Evolutionary conservation across 2,329 filamentous ascomycete genomes (phyloP).

Genomic region (Aspergillus puulaauensis): DNA sequence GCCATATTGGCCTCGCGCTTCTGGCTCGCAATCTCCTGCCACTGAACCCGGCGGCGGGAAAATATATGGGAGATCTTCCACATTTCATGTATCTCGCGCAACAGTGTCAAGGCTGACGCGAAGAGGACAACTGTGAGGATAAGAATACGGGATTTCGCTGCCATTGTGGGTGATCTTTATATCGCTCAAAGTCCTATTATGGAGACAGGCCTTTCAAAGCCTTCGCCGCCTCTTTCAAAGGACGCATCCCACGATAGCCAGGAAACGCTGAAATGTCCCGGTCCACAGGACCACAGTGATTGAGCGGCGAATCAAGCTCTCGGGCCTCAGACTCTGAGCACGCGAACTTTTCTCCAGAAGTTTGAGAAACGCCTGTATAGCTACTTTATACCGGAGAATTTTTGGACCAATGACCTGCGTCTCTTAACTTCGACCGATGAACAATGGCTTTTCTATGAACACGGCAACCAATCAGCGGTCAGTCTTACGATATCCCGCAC

Average conservation of each 20-base stretch:
- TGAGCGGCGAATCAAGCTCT: conserved; percentile 4
- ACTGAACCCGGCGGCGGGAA: background rate
- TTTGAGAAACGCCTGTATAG: conserved; percentile 7
- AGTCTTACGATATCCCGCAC: conserved; percentile 4
- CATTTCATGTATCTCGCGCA: conserved; percentile 5
- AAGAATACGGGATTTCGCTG: background rate
- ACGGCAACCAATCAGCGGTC: conserved; percentile 8
- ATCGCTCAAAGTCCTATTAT: background rate
- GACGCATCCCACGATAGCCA: background rate
- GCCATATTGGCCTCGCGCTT: conserved; percentile 5
- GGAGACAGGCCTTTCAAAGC: background rate
- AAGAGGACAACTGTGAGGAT: conserved; percentile 2
- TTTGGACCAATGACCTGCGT: conserved; percentile 4
- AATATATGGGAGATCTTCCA: conserved; percentile 5
- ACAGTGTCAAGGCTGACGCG: background rate
- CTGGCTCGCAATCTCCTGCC: conserved; percentile 5
- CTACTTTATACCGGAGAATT: background rate
- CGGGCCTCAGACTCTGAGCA: background rate
- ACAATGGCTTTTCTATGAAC: background rate
- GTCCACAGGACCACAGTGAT: background rate
- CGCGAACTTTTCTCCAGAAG: conserved; percentile 2
- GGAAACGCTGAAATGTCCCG: background rate
- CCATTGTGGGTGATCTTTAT: conserved; percentile 6
- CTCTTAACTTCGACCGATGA: conserved; percentile 8
- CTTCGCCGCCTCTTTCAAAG: conserved; percentile 2